Percentiles rank a stretch among this genome's conserved stretches.
phyloP scores from a whole-genome alignment of 2,329 filamentous ascomycete genomes.

The Oidium heveae region DNA sequence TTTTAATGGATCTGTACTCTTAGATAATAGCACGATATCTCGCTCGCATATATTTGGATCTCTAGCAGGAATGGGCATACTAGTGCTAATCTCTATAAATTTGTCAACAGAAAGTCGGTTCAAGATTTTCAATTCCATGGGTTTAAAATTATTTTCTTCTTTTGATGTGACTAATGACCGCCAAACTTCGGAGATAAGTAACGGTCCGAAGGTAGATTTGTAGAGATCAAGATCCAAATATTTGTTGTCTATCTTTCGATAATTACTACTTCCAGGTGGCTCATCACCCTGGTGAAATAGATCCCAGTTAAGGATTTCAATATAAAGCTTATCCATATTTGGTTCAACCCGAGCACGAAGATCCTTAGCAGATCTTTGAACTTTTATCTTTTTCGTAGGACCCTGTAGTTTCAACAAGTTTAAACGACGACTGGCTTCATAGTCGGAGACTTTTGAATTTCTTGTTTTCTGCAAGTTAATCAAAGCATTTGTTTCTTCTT shows the following conservation, averaged over 20 bases:
- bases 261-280: conserved; percentile 52
- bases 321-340: conserved; percentile 63
- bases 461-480: conserved; percentile 20
- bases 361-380: conserved; percentile 65
- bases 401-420: conserved; percentile 28
- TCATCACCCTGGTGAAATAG: conserved; percentile 78
- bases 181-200: conserved; percentile 87
- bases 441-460: conserved; percentile 16
- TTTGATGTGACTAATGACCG: conserved; percentile 75
- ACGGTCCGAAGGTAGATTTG: conserved; percentile 68
- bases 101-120: conserved; percentile 78
- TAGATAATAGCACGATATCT: conserved; percentile 72
- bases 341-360: conserved; percentile 82
- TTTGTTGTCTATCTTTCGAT: conserved; percentile 49
- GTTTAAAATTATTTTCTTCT: conserved; percentile 57
- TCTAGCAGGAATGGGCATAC: conserved; percentile 44
- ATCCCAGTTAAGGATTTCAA: conserved; percentile 76
- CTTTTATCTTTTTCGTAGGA: conserved; percentile 64
- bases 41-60: conserved; percentile 56
- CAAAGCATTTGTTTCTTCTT: conserved; percentile 25
- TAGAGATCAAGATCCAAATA: conserved; percentile 60
- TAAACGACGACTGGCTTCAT: conserved; percentile 20
- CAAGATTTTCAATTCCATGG: conserved; percentile 69
- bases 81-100: conserved; percentile 75
- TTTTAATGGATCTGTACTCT: conserved; percentile 41